phyloP scores from a whole-genome alignment of 495 filamentous ascomycete genomes.

The Amniculicola lignicola region DNA sequence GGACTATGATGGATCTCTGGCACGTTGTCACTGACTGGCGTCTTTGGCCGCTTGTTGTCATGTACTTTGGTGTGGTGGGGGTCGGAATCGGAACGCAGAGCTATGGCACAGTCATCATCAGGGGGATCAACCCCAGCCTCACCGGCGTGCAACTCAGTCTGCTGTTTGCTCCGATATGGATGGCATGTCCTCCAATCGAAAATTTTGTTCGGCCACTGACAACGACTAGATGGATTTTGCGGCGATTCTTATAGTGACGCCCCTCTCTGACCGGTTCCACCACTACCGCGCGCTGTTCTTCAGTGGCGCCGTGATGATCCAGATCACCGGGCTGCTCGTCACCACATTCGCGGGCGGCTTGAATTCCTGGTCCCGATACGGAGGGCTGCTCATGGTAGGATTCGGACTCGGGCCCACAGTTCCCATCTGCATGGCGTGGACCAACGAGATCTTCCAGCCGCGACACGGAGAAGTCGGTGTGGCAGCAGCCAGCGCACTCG shows the following conservation, averaged over 20 bases:
- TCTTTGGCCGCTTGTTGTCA: slow-evolving; percentile 76
- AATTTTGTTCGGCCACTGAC: neutral
- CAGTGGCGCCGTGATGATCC: slow-evolving; percentile 65
- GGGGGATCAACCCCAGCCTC: slow-evolving; percentile 67
- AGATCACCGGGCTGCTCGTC: slow-evolving; percentile 77
- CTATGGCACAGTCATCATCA: slow-evolving; percentile 83
- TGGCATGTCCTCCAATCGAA: slow-evolving; percentile 47
- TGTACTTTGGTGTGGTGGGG: slow-evolving; percentile 95
- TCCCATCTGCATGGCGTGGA: slow-evolving; percentile 91
- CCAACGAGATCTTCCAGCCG: slow-evolving; percentile 82
- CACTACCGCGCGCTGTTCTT: slow-evolving; percentile 82
- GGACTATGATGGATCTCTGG: slow-evolving; percentile 65
- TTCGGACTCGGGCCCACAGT: slow-evolving; percentile 91
- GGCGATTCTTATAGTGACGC: slow-evolving; percentile 81
- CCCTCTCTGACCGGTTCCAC: slow-evolving; percentile 84
- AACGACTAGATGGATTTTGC: slow-evolving; percentile 70
- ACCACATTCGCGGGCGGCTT: slow-evolving; percentile 67
- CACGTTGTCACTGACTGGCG: slow-evolving; percentile 77
- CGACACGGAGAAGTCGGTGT: slow-evolving; percentile 90
- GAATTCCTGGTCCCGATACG: slow-evolving; percentile 81
- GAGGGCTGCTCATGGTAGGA: slow-evolving; percentile 82
- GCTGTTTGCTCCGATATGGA: slow-evolving; percentile 87
- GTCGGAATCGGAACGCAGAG: slow-evolving; percentile 86
- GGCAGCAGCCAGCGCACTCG: slow-evolving; percentile 80
- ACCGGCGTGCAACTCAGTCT: slow-evolving; percentile 74